These are phyloP conservation scores for Populus pruinosa DNA, from an alignment of 345 rosid species.

Conservation along the genomic window DNA sequence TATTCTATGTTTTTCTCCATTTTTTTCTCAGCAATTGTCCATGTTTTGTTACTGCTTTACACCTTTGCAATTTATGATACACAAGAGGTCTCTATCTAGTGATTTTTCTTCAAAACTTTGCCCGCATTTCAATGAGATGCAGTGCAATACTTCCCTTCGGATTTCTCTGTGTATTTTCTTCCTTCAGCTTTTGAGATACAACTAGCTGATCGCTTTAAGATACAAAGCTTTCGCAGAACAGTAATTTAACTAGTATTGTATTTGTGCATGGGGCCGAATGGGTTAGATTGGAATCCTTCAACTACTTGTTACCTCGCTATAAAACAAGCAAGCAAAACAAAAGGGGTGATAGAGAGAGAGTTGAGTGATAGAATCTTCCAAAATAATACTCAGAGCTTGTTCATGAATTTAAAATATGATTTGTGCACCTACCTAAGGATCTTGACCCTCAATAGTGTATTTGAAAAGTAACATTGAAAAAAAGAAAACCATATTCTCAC, in stretches of 20 bases:
- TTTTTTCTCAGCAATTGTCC: not conserved
- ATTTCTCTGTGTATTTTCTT: not conserved
- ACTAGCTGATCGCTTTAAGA: not conserved
- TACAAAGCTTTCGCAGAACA: not conserved
- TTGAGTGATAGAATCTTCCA: conserved; percentile 19
- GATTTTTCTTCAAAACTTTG: not conserved
- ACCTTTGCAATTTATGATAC: not conserved
- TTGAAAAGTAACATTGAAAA: conserved; percentile 14
- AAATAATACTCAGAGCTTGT: not conserved
- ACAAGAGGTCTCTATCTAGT: not conserved
- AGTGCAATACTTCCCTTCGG: not conserved
- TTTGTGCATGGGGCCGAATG: not conserved
- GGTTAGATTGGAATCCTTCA: conserved; percentile 21
- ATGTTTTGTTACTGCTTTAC: not conserved
- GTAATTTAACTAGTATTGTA: not conserved
- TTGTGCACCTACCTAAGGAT: not conserved
- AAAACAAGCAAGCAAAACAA: conserved; percentile 25
- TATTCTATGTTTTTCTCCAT: not conserved
- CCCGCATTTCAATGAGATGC: not conserved
- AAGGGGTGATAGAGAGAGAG: conserved; percentile 3
- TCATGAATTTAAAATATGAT: not conserved
- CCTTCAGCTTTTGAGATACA: not conserved
- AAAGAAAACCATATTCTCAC: not conserved
- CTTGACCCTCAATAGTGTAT: conserved; percentile 13
- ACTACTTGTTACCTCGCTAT: conserved; percentile 3